phyloP scores from a whole-genome alignment of 2,329 filamentous ascomycete species.

The Cyphellophora attinorum region DNA sequence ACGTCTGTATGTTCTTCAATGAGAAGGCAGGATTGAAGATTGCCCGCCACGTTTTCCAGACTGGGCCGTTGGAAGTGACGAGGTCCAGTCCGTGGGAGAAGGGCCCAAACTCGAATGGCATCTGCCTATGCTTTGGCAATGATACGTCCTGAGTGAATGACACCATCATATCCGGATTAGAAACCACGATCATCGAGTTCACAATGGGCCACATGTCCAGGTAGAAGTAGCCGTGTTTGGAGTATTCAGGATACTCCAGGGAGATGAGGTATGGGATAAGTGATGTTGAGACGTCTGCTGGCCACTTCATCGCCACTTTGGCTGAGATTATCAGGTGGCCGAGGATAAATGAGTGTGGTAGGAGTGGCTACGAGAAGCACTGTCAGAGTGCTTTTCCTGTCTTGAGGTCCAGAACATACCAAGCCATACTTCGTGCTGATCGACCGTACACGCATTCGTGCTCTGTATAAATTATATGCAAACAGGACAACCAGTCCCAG shows the following conservation, averaged over 20 bases:
- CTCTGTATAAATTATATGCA: too few relatives aligned
- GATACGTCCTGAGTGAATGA: slow-evolving; percentile 10
- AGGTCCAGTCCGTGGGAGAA: slow-evolving; percentile 10
- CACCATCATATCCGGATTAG: slow-evolving; percentile 8
- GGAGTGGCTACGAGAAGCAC: too few relatives aligned
- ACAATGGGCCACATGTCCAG: slow-evolving; percentile 16
- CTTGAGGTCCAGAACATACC: too few relatives aligned
- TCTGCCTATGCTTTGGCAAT: slow-evolving; percentile 24
- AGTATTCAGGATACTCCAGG: slow-evolving; percentile 12
- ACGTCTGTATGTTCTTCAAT: slow-evolving; percentile 15
- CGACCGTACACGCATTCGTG: too few relatives aligned
- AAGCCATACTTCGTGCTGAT: too few relatives aligned
- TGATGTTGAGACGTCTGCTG: slow-evolving; percentile 8
- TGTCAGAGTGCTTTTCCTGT: too few relatives aligned
- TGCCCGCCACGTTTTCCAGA: slow-evolving; percentile 20
- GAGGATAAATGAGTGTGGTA: slow-evolving; percentile 7
- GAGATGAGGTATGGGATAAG: slow-evolving; percentile 8
- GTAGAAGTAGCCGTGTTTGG: slow-evolving; percentile 12
- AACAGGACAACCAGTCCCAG: too few relatives aligned
- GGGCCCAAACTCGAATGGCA: slow-evolving; percentile 1
- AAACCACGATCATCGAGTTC: slow-evolving; percentile 9
- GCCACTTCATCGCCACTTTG: slow-evolving; percentile 8
- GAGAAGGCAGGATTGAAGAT: slow-evolving; percentile 22
- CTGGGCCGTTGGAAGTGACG: slow-evolving; percentile 13
- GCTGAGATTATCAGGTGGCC: slow-evolving; percentile 15